These are phyloP conservation scores for Epichloe sibirici DNA, from an alignment of 2,329 filamentous ascomycete genomes.

Conservation along the genomic window DNA sequence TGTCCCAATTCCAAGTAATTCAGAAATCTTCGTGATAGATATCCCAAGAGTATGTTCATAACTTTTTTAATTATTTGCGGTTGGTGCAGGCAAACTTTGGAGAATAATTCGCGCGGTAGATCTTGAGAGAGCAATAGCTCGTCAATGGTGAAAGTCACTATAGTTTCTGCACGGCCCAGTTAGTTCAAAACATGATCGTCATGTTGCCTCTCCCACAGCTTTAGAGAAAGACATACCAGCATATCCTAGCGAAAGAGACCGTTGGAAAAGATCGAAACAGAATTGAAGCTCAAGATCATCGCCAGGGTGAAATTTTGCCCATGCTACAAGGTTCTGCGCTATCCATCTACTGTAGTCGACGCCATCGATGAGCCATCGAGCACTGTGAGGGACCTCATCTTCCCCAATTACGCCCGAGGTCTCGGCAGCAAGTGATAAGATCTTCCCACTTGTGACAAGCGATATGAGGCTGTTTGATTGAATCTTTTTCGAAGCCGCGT, in stretches of 20 bases:
- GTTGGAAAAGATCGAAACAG: slow-evolving; percentile 38
- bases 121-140: slow-evolving; percentile 24
- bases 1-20: slow-evolving; percentile 21
- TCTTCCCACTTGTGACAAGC: slow-evolving; percentile 34
- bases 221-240: slow-evolving; percentile 36
- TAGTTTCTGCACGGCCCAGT: slow-evolving; percentile 23
- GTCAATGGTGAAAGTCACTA: slow-evolving; percentile 25
- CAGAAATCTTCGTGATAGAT: slow-evolving; percentile 34
- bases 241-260: slow-evolving; percentile 60
- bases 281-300: slow-evolving; percentile 27
- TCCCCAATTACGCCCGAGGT: slow-evolving; percentile 38
- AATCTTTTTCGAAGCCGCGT: slow-evolving; percentile 16
- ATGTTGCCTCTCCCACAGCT: background rate
- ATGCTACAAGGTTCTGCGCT: slow-evolving; percentile 46
- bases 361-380: slow-evolving; percentile 53
- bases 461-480: slow-evolving; percentile 27
- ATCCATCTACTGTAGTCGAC: slow-evolving; percentile 60
- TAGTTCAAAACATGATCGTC: background rate
- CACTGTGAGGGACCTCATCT: slow-evolving; percentile 14
- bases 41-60: slow-evolving; percentile 19
- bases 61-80: slow-evolving; percentile 16
- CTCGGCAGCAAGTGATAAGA: slow-evolving; percentile 40
- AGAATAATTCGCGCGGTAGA: slow-evolving; percentile 14
- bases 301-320: slow-evolving; percentile 18
- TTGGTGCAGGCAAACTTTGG: slow-evolving; percentile 18